phyloP scores from a whole-genome alignment of 192 early-diverging fungal genomes.

The Gamsiella multidivaricata region DNA sequence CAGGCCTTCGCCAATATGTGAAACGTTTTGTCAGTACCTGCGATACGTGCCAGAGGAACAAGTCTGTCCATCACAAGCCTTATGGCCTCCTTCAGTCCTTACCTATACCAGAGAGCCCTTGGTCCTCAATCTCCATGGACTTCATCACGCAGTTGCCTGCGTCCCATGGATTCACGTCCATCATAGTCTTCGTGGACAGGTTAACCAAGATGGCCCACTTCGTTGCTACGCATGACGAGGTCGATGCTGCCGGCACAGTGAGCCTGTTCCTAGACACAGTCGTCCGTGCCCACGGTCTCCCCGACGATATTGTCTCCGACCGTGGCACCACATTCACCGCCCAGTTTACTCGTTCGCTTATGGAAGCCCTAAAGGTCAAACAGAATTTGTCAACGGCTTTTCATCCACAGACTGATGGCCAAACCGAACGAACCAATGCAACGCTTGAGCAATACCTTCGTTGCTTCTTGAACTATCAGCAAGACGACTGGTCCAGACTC shows the following conservation, averaged over 20 bases:
- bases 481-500: slow-evolving; percentile 57
- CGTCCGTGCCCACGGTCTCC: slow-evolving; percentile 44
- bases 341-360: slow-evolving; percentile 43
- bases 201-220: slow-evolving; percentile 55
- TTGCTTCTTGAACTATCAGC: slow-evolving; percentile 34
- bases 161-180: slow-evolving; percentile 22
- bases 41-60: slow-evolving; percentile 37
- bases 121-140: slow-evolving; percentile 58
- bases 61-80: slow-evolving; percentile 36
- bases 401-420: slow-evolving; percentile 57
- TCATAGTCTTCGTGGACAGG: slow-evolving; percentile 55
- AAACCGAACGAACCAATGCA: slow-evolving; percentile 55
- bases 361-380: slow-evolving; percentile 28
- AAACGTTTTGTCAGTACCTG: slow-evolving; percentile 29
- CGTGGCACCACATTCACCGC: slow-evolving; percentile 57
- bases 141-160: slow-evolving; percentile 49
- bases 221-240: neutral
- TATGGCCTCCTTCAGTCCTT: slow-evolving; percentile 45
- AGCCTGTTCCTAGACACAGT: slow-evolving; percentile 51
- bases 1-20: slow-evolving; percentile 29
- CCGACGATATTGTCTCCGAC: slow-evolving; percentile 58
- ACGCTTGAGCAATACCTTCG: slow-evolving; percentile 55
- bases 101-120: slow-evolving; percentile 38
- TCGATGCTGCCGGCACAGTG: slow-evolving; percentile 2
- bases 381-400: slow-evolving; percentile 51